Base-by-base conservation (phyloP, 2,329 filamentous ascomycete genomes). In the Dendrostoma leiphaemia region DNA sequence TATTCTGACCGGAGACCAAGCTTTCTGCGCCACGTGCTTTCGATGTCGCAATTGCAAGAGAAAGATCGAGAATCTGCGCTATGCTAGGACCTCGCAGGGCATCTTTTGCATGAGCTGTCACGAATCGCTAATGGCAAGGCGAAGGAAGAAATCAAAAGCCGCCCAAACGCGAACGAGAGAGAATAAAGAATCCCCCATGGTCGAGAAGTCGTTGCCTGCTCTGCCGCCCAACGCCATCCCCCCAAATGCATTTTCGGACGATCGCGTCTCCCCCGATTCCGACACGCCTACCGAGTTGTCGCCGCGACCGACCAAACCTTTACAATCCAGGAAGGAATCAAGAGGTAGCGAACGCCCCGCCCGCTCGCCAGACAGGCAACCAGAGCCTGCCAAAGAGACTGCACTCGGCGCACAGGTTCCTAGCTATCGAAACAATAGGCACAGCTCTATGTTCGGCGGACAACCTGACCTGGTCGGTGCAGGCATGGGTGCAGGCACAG, bases 91-190 rank as follows among this genome's bases (percentile, higher is more conserved):
- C 1, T 97, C 93, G 7, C 94, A 97, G 72, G 94, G 94, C 57
- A 99, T 99, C 64, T 97, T 99, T 69, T 99, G 94, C 75, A 99
- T 99, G 94, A 91, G 88, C 66, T 99, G 94, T 69, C 94, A 99
- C 68, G 94, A 99, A 72, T 94, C 91, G 26, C 75, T 99, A 50
- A 97, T 97, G 91, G 91, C 93, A 47, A 82, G 93, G 60, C 83
- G 93, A 60, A 83, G 91, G 65, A 97, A 97, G 74, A 91, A 90
- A 70, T 86, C 88, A 35, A 91, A 90, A 70, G 82, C 85, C 49
- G 78, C 81, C 1, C 78, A 80, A 58, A 79, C 81, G 46, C 86
- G 86, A 64, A 72, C 79, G 48, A 77, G 82, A 63, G 83, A 85
- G n/a, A n/a, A n/a, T 61, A 86, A 86, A 67, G 84, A 86, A 15